Evolutionary conservation across 768 basidiomycete genomes (phyloP), one percentile per base, ranked within the genome.

Genomic region (Plicaturopsis crispa): DNA sequence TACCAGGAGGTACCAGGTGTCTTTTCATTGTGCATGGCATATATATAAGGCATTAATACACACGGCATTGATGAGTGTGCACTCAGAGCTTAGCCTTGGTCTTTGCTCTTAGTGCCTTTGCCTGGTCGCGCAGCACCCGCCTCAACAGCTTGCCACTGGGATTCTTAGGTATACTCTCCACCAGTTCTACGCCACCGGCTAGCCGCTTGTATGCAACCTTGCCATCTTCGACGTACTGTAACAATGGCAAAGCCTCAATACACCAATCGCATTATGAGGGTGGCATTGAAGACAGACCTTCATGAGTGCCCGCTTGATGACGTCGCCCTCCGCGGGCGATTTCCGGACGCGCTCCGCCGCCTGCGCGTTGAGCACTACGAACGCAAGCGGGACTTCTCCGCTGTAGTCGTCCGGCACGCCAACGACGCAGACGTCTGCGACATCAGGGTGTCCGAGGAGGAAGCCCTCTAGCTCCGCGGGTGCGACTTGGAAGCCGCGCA

Each of bases 321-420:
- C 53, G 11, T 53, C 50, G 0, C 51, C 49, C 19, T 60, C 56
- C 18, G 1, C 42, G 1, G 61, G 53, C 33, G 59, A 52, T 24
- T 54, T 38, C 17, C 49, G 44, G 8, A 65, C 53, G 21, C 61
- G 60, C 36, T 21, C 51, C 51, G 19, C 51, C 42, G 18, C 49
- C 52, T 20, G 49, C n/a, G n/a, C n/a, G 17, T 46, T 51, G 1
- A 69, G 59, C 2, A 63, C 62, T 13, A 73, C 57, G 42, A 63
- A 73, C 13, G 72, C 73, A 48, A 72, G 49, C 0, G 73, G 73
- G 3, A 73, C 50, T 48, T 73, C 73, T 11, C 72, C 72, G 28
- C 55, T 77, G 43, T 73, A 84, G 6, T 83, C 81, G 48, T 86
- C 77, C 6, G 72, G 73, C 21, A 80, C 49, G 1, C 78, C 73